Evolutionary conservation across 2,329 filamentous ascomycete genomes (phyloP).

Genomic region (Aspergillus thermomutatus): DNA sequence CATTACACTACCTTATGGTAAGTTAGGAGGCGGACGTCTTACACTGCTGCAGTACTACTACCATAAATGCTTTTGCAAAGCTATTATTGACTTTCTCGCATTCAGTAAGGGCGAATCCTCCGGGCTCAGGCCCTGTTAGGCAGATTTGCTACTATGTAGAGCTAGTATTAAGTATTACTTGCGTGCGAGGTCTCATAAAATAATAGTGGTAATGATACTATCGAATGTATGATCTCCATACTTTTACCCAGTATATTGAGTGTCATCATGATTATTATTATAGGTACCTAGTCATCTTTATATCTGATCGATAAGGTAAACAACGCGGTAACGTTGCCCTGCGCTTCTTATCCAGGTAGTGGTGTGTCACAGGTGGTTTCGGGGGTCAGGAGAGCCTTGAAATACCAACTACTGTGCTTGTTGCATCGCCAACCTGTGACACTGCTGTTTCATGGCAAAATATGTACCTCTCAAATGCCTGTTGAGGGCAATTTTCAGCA

Average conservation of each 20-base stretch:
- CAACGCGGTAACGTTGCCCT: not conserved
- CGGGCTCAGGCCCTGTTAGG: conserved; percentile 19
- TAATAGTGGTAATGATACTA: not conserved
- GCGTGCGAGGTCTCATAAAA: not conserved
- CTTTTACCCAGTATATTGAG: not conserved
- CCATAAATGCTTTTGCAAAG: not conserved
- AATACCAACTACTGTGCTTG: not conserved
- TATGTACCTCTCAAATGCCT: not conserved
- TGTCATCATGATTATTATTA: not conserved
- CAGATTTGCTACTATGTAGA: conserved; percentile 3
- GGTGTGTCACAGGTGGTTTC: not conserved
- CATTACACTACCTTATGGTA: not conserved
- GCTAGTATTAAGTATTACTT: not conserved
- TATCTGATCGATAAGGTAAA: not conserved
- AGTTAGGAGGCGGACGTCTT: not conserved
- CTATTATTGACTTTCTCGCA: not conserved
- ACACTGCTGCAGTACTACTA: not conserved
- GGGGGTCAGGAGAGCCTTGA: not conserved
- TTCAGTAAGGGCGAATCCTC: conserved; percentile 14
- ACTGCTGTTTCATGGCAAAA: not conserved
- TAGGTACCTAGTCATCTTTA: not conserved
- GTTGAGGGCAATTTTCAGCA: not conserved
- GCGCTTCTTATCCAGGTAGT: not conserved
- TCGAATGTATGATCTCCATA: not conserved
- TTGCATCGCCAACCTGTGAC: not conserved